Evolutionary conservation across 2,329 filamentous ascomycete genomes (phyloP), one percentile per base, ranked within the genome.

Genomic region (Penicillium brasilianum): DNA sequence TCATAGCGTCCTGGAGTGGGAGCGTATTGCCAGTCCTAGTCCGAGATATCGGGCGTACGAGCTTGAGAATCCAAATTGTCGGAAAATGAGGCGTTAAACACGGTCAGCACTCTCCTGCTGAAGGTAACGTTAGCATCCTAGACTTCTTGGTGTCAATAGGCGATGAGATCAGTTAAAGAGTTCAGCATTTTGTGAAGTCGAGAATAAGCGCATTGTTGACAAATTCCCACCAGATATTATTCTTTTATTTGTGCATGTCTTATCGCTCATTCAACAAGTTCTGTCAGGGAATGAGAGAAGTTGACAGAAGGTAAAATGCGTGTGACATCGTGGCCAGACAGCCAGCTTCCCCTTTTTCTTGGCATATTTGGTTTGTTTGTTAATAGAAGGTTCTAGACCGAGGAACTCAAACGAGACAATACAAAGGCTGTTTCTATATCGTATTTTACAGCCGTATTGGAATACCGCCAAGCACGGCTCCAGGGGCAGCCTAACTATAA

Each of bases 401-500:
- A 25, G 13, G 1, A 46, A 46, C 4, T 1, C 43, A 46, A 28
- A 48, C 44, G 2, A 28, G 22, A 57, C 41, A 50, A 55, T 34
- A 34, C 44, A 48, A 48, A 28, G 20, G 20, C 50, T 55, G 55
- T 55, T 61, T 58, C 58, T 55, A 58, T 51, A 46, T 41, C 30
- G 20, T 13, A 54, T 55, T 55, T 61, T 58, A 58, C 50, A 51
- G 18, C 32, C 28, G 55, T 61, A 55, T 14, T 46, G 7, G 11
- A 48, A 58, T 61, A 61, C 58, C 13, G 53, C 44, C 37, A 52
- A 56, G 30, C 18, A 48, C 22, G 16, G 46, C 25, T n/a, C 49
- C 49, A 61, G 54, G 54, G 59, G 55, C 20, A 55, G 25, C 43
- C 55, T 61, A 55, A 58, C 59, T 37, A 41, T 41, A 41, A 22